Base-by-base conservation (phyloP, 1,139 yeast species). In the Sugiyamaella xylanicola region DNA sequence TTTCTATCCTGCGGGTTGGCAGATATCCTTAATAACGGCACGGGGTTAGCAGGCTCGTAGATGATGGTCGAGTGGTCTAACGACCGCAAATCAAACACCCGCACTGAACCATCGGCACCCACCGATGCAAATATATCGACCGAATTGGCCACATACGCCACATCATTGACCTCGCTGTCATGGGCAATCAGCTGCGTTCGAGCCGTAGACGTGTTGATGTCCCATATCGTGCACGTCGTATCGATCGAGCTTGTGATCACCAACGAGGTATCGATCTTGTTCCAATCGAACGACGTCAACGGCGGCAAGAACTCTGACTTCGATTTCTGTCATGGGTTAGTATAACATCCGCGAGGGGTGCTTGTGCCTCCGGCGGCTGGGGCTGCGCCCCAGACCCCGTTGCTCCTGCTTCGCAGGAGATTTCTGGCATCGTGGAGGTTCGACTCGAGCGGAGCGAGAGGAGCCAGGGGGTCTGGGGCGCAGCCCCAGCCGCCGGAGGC, bases 161-260 rank as follows among this genome's bases (percentile, higher is more conserved):
- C 98, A 70, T 93, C 99, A 69, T 85, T 90, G 3, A 93, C 99
- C 70, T 92, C 98, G 58, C 87, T 84, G 69, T 93, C 99, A 71
- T 93, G 99, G 0, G 99, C 99, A 63, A 93, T 93, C 52, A 93
- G 77, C 73, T 93, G 98, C 0, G 99, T 92, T 67, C 87, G 87
- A 19, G 96, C 96, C 25, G 81, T 77, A n/a, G 88, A 89, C 8
- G 83, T 77, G 32, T 76, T 77, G 44, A 90, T 73, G 71, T 93
- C 98, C 98, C 99, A 93, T 2, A 91, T 85, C 0, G 98, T 92
- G 72, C 99, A 93, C 0, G 99, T 93, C 0, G 99, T 93, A 72
- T 93, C 99, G 9, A 93, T 90, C 29, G 95, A 85, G 59, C 95
- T 84, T 1, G 97, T 90, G 47, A 93, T 87, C 21, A 91, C 80